Conservation (phyloP, 2,329 filamentous ascomycete genomes). For the Plectosphaerella cucumerina region DNA sequence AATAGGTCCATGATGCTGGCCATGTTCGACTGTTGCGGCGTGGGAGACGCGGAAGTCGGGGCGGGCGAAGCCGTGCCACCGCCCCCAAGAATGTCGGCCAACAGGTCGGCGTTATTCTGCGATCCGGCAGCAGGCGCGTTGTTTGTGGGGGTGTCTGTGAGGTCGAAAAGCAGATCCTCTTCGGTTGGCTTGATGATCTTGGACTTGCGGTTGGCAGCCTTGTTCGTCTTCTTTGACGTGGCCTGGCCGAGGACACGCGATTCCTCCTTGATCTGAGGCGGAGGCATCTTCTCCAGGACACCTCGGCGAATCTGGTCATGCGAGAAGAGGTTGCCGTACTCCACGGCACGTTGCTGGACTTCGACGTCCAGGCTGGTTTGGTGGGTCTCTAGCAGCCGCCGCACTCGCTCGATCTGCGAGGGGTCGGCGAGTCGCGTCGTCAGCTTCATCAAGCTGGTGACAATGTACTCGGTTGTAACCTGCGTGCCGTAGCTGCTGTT, state of each 20-base stretch:
- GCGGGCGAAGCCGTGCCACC: conserved; percentile 58
- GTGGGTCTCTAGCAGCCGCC: conserved; percentile 70
- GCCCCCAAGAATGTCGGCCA: conserved; percentile 87
- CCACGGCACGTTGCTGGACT: conserved; percentile 91
- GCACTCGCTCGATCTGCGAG: conserved; percentile 81
- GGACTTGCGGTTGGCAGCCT: conserved; percentile 67
- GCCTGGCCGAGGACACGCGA: conserved; percentile 81
- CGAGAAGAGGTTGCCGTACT: conserved; percentile 91
- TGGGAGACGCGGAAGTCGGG: conserved; percentile 39
- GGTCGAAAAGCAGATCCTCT: conserved; percentile 84
- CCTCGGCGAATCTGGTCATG: conserved; percentile 84
- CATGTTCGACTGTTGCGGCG: conserved; percentile 52
- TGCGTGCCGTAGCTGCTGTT: conserved; percentile 94
- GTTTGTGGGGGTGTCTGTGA: conserved; percentile 72
- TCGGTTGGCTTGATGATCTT: conserved; percentile 80
- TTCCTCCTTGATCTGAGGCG: conserved; percentile 94
- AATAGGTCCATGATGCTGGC: conserved; percentile 92
- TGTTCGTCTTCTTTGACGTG: conserved; percentile 56
- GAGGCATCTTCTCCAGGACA: conserved; percentile 95
- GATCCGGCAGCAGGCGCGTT: conserved; percentile 46
- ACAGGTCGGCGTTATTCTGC: conserved; percentile 74
- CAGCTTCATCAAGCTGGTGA: conserved; percentile 91
- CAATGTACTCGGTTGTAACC: conserved; percentile 90
- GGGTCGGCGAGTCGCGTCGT: conserved; percentile 81
- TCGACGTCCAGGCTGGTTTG: conserved; percentile 90